Conservation (phyloP, 2,329 filamentous ascomycete species). For the Juglanconis sp. region DNA sequence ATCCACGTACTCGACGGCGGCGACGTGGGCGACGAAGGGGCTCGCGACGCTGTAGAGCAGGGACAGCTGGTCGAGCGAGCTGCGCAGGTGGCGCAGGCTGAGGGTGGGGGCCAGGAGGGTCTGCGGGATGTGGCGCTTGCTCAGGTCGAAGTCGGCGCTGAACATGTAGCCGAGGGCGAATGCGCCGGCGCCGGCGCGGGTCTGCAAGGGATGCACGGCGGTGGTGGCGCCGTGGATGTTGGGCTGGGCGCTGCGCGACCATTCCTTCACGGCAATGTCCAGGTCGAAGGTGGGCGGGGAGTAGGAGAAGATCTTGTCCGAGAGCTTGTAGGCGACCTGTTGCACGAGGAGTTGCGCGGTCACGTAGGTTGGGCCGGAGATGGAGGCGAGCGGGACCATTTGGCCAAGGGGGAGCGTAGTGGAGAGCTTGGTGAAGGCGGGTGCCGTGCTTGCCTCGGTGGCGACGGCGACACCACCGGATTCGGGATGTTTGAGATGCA, state of each 20-base stretch:
- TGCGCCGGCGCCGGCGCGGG: constrained; percentile 81
- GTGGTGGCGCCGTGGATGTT: constrained; percentile 84
- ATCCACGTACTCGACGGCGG: constrained; percentile 79
- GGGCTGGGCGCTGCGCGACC: constrained; percentile 65
- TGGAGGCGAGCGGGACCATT: constrained; percentile 52
- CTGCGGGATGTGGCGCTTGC: constrained; percentile 88
- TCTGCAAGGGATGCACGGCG: constrained; percentile 76
- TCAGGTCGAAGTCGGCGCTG: constrained; percentile 91
- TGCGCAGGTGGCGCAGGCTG: constrained; percentile 74
- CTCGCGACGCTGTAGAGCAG: constrained; percentile 88
- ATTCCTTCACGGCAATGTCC: constrained; percentile 76
- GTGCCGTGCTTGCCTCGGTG: constrained; percentile 23
- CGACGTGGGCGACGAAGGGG: constrained; percentile 88
- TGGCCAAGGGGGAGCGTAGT: constrained; percentile 57
- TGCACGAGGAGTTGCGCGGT: constrained; percentile 92
- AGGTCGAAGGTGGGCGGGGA: constrained; percentile 92
- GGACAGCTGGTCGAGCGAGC: constrained; percentile 86
- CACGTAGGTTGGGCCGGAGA: constrained; percentile 86
- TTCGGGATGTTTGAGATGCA: constrained; percentile 35
- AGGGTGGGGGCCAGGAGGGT: constrained; percentile 83
- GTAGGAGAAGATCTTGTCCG: constrained; percentile 96
- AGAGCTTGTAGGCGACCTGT: constrained; percentile 91
- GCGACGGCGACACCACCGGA: constrained; percentile 30
- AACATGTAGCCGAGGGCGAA: constrained; percentile 97
- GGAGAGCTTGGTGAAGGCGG: constrained; percentile 40